phyloP scores from a whole-genome alignment of 331 rosid species.

The Quercus tomentella region DNA sequence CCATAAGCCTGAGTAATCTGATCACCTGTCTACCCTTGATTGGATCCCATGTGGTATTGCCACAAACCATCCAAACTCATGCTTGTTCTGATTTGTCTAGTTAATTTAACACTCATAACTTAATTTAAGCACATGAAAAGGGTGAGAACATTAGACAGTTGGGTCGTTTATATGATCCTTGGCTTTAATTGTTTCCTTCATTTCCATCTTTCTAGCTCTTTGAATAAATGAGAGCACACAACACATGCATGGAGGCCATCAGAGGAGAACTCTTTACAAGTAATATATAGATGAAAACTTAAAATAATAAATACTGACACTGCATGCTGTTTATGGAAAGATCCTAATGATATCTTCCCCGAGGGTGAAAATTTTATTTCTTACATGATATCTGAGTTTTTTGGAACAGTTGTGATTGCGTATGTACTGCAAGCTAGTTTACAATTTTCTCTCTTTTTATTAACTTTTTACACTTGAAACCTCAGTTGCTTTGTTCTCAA shows the following conservation, averaged over 20 bases:
- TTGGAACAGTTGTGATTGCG: neutral
- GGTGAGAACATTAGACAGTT: neutral
- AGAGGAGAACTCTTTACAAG: neutral
- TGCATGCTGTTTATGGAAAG: neutral
- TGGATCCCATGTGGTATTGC: neutral
- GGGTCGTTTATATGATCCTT: neutral
- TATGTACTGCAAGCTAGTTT: neutral
- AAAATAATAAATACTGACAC: neutral
- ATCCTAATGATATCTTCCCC: neutral
- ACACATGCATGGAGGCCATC: neutral
- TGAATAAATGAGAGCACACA: neutral
- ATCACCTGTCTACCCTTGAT: neutral
- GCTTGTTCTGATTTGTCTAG: neutral
- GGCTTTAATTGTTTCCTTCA: neutral
- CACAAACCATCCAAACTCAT: neutral
- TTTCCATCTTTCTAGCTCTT: conserved; percentile 1
- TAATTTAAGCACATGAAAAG: neutral
- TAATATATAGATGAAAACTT: neutral
- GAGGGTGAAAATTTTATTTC: neutral
- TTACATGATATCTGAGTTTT: neutral
- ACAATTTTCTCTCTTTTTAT: neutral
- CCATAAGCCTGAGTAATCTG: neutral
- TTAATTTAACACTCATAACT: too few species aligned
- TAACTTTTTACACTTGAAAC: neutral
- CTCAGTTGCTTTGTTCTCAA: neutral